Evolutionary conservation across 1,284 basidiomycete genomes (phyloP).

Genomic region (Coriolopsis trogii): DNA sequence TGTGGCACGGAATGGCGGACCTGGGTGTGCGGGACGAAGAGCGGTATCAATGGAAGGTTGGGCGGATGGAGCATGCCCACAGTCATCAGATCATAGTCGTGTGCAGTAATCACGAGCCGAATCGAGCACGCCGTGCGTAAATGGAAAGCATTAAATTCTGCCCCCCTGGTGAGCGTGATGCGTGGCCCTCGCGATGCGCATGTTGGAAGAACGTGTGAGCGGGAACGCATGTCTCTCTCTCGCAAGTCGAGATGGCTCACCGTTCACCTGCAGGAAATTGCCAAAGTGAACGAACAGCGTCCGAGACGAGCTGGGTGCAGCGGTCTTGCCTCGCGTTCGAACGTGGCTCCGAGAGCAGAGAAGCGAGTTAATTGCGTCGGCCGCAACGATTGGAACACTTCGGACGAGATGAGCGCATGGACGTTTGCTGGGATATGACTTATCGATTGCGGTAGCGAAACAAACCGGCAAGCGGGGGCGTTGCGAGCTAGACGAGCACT

Average conservation of each 20-base stretch:
- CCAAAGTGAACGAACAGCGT: no score
- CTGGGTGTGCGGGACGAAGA: constrained; percentile 21
- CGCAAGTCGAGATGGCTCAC: no score
- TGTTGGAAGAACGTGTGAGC: background rate
- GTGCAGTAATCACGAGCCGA: constrained; percentile 32
- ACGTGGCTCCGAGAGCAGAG: background rate
- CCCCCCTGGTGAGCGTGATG: constrained; percentile 27
- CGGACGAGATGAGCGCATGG: constrained; percentile 7
- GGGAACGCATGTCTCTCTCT: no score
- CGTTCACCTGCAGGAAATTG: no score
- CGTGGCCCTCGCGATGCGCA: constrained; percentile 1
- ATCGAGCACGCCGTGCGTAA: constrained; percentile 29
- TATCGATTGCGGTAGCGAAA: constrained; percentile 21
- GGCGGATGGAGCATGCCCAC: constrained; percentile 22
- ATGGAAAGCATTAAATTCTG: constrained; percentile 32
- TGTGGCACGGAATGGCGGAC: constrained; percentile 28
- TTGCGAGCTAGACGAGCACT: constrained; percentile 2
- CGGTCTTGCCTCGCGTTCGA: no score
- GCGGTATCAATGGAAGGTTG: constrained; percentile 24
- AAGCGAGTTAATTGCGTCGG: constrained; percentile 9
- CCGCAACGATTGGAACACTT: constrained; percentile 5
- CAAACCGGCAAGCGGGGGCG: constrained; percentile 6
- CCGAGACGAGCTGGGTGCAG: no score
- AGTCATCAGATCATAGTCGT: constrained; percentile 37
- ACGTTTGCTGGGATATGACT: constrained; percentile 7